phyloP scores from a whole-genome alignment of 768 basidiomycete species.

The Sistotremastrum suecicum region DNA sequence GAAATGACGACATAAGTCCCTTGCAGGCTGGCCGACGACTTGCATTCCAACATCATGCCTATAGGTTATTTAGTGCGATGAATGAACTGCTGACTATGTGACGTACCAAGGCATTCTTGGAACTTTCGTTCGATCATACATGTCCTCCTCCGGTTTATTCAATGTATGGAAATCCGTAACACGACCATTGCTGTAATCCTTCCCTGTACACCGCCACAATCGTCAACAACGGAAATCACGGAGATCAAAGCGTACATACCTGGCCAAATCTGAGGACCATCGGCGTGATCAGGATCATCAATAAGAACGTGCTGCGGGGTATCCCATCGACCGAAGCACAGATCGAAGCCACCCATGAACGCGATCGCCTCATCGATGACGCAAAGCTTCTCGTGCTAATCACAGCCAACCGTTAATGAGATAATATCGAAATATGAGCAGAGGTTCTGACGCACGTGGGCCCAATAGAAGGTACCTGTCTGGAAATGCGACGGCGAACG shows the following conservation, averaged over 20 bases:
- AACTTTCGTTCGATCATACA: slow-evolving; percentile 82
- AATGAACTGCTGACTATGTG: not conserved
- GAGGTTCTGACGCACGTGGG: slow-evolving; percentile 50
- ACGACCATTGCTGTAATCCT: slow-evolving; percentile 90
- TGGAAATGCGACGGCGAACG: slow-evolving; percentile 96
- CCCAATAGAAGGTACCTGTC: slow-evolving; percentile 97
- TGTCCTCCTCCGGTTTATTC: slow-evolving; percentile 84
- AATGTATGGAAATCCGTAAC: slow-evolving; percentile 75
- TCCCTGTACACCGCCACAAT: slow-evolving; percentile 35
- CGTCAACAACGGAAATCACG: not conserved
- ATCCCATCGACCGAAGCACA: slow-evolving; percentile 96
- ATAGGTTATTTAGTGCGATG: not conserved
- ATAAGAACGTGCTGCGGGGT: slow-evolving; percentile 84
- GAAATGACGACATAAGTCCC: slow-evolving; percentile 91
- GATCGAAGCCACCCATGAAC: slow-evolving; percentile 95
- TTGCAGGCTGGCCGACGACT: slow-evolving; percentile 89
- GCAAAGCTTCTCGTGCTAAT: slow-evolving; percentile 92
- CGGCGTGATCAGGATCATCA: slow-evolving; percentile 63
- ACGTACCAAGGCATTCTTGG: slow-evolving; percentile 93
- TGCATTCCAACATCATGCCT: slow-evolving; percentile 98
- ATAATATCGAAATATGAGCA: not conserved
- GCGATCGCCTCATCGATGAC: slow-evolving; percentile 95
- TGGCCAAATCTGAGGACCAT: slow-evolving; percentile 65
- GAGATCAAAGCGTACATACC: slow-evolving; percentile 28
- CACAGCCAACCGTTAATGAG: not conserved